Evolutionary conservation across 805 yeast species (phyloP).

Genomic region (Candida sphagnicola): DNA sequence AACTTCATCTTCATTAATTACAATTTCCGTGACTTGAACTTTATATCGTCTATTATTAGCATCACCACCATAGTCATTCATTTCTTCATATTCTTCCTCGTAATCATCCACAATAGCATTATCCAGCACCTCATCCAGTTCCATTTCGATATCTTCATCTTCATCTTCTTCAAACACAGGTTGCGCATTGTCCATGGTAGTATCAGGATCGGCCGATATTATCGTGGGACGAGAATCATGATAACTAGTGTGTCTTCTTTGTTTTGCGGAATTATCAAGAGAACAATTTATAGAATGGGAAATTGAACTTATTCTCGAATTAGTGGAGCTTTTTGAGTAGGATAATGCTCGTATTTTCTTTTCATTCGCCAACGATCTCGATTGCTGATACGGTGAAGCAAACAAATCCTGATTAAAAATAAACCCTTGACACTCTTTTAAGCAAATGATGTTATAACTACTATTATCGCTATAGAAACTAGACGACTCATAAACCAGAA

Average conservation of each 20-base stretch:
- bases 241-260: conserved; percentile 29
- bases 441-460: conserved; percentile 35
- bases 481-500: conserved; percentile 48
- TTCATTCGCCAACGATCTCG: conserved; percentile 32
- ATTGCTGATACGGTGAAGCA: conserved; percentile 68
- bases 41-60: conserved; percentile 23
- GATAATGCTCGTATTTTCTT: conserved; percentile 23
- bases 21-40: conserved; percentile 40
- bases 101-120: conserved; percentile 9
- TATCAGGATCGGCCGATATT: conserved; percentile 2
- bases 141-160: conserved; percentile 6
- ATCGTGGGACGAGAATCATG: conserved; percentile 20
- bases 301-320: conserved; percentile 8
- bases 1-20: conserved; percentile 31
- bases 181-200: conserved; percentile 4
- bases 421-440: conserved; percentile 69
- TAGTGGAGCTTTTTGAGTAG: conserved; percentile 9
- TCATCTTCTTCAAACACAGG: conserved; percentile 12
- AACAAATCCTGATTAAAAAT: conserved; percentile 73
- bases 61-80: conserved; percentile 17
- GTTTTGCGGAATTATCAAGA: conserved; percentile 6
- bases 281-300: conserved; percentile 4
- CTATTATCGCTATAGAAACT: conserved; percentile 26
- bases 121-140: conserved; percentile 12
- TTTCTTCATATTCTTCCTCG: conserved; percentile 8